These are phyloP conservation scores for Solanum hybrid DNA, from an alignment of 305 asterid species.

Conservation along the genomic window DNA sequence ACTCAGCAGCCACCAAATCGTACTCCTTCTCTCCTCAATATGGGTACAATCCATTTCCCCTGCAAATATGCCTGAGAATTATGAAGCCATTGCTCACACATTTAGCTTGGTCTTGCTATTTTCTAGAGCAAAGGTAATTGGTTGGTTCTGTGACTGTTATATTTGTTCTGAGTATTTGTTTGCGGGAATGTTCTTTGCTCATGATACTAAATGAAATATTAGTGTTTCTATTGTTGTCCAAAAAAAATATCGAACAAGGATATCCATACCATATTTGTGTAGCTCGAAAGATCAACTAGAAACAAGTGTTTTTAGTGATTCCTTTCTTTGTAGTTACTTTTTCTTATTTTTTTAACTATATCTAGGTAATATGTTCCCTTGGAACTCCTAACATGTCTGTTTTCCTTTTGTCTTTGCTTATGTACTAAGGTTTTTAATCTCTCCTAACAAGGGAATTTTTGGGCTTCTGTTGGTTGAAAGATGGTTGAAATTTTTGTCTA, in stretches of 20 bases:
- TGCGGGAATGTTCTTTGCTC: not conserved
- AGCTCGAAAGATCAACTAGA: not conserved
- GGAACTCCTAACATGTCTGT: not conserved
- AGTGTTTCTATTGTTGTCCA: not conserved
- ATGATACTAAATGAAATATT: not conserved
- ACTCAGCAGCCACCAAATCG: constrained; percentile 92
- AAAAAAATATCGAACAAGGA: not conserved
- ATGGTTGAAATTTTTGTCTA: not conserved
- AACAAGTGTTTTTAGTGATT: not conserved
- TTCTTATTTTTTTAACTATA: not conserved
- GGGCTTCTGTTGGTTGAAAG: not conserved
- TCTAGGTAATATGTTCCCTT: not conserved
- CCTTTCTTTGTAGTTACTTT: not conserved
- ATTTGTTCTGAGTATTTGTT: not conserved
- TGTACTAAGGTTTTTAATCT: not conserved
- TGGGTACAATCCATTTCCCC: constrained; percentile 85
- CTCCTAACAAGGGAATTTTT: not conserved
- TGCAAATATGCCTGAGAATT: constrained; percentile 80
- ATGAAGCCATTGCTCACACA: constrained; percentile 96
- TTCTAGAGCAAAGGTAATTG: constrained; percentile 82
- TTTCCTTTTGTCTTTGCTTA: not conserved
- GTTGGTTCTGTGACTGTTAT: not conserved
- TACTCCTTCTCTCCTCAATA: constrained; percentile 73
- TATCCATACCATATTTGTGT: not conserved
- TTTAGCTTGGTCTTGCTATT: constrained; percentile 84